Evolutionary conservation across 257 asterid species (phyloP).

Genomic region (Penstemon eatonii): DNA sequence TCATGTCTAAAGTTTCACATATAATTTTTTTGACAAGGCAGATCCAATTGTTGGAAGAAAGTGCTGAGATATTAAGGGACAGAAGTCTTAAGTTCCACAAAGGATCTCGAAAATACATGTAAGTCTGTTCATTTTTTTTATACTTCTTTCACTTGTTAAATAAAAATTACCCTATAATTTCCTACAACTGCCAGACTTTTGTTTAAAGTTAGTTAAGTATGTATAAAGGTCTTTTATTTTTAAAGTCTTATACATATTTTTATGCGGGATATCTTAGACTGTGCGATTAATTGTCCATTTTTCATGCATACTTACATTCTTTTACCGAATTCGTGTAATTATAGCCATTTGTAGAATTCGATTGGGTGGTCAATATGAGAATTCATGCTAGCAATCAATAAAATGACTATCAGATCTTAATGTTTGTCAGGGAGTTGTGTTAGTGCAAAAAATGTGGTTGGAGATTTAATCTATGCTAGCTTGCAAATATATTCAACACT

Average conservation of each 20-base stretch:
- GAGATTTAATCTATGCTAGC: constrained; percentile 2
- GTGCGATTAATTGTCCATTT: neutral
- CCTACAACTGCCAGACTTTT: neutral
- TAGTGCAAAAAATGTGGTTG: constrained; percentile 8
- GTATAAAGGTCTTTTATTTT: constrained; percentile 2
- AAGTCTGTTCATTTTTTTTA: constrained; percentile 37
- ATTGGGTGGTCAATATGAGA: constrained; percentile 1
- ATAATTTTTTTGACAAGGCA: constrained; percentile 45
- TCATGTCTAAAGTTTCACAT: constrained; percentile 23
- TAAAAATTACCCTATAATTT: neutral
- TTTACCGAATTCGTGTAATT: neutral
- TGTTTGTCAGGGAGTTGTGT: constrained; percentile 1
- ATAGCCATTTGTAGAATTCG: constrained; percentile 5
- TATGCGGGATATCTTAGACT: constrained; percentile 11
- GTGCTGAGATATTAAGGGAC: constrained; percentile 75
- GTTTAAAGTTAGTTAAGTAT: constrained; percentile 1
- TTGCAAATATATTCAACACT: neutral
- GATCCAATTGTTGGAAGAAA: constrained; percentile 93
- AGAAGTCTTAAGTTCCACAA: constrained; percentile 84
- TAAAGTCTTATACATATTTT: neutral
- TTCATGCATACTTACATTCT: neutral
- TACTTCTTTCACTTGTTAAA: constrained; percentile 19
- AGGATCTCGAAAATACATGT: constrained; percentile 94
- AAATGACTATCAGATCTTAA: constrained; percentile 12
- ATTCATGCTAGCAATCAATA: neutral